A percentile compares a stretch with the other conserved stretches of the same genome.
Conservation (phyloP, 306 rosid genomes). For the Delonix regia region DNA sequence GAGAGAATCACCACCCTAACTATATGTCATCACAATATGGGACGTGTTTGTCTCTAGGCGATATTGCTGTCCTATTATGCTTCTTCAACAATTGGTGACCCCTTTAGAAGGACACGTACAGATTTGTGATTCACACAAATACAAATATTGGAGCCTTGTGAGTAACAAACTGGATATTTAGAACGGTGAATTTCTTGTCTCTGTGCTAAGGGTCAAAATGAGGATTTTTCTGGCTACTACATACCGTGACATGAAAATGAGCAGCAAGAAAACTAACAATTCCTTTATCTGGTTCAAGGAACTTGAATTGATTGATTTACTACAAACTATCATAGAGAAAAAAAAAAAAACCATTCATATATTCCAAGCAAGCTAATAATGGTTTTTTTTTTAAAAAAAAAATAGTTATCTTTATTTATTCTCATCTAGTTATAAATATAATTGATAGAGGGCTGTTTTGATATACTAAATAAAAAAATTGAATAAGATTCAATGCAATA, state of each 20-base stretch:
- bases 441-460: background rate
- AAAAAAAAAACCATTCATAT: too few species aligned
- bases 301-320: too few species aligned
- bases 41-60: slow-evolving; percentile 34
- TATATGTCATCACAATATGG: background rate
- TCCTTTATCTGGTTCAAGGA: background rate
- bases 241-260: background rate
- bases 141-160: slow-evolving; percentile 4
- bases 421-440: background rate
- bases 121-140: background rate
- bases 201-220: background rate
- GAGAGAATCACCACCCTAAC: slow-evolving; percentile 16
- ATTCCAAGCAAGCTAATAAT: background rate
- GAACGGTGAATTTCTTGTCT: background rate
- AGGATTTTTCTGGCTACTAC: background rate
- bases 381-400: background rate
- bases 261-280: background rate
- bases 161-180: background rate
- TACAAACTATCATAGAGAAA: too few species aligned
- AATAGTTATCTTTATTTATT: background rate
- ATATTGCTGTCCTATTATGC: slow-evolving; percentile 28
- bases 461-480: background rate
- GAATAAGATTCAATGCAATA: background rate
- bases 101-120: background rate
- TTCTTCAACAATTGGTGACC: slow-evolving; percentile 3